Evolutionary conservation across 2,329 filamentous ascomycete genomes (phyloP).

Genomic region (Fusarium sulawesiense): DNA sequence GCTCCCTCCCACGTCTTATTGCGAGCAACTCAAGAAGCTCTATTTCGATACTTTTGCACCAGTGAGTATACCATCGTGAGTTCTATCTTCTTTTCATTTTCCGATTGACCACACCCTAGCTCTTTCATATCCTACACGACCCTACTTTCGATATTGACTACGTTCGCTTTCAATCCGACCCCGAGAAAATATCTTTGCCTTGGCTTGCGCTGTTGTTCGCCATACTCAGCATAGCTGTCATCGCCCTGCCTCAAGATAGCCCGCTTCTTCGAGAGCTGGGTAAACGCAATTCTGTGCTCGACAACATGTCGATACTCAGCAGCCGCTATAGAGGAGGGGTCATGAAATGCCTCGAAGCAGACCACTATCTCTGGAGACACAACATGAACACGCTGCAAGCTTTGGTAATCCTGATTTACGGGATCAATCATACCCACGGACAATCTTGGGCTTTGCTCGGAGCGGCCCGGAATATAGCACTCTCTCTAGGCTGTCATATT

Average conservation of each 20-base stretch:
- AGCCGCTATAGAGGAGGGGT: constrained; percentile 17
- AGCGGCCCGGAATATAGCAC: constrained; percentile 20
- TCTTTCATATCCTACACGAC: constrained; percentile 1
- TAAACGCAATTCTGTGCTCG: neutral
- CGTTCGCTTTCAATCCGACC: neutral
- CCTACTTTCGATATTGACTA: neutral
- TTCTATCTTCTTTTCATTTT: neutral
- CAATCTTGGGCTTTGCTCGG: constrained; percentile 31
- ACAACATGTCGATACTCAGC: constrained; percentile 17
- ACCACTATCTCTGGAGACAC: constrained; percentile 30
- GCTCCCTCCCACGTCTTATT: neutral
- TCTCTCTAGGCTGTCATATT: constrained; percentile 24
- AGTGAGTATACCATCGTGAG: neutral
- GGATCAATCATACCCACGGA: constrained; percentile 33
- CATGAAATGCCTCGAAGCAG: constrained; percentile 29
- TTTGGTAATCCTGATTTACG: constrained; percentile 21
- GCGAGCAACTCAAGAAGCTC: neutral
- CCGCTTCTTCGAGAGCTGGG: neutral
- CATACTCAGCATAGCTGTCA: neutral
- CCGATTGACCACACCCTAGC: neutral
- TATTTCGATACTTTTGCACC: neutral
- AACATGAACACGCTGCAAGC: constrained; percentile 23
- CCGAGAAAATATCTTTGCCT: neutral
- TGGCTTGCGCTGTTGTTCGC: neutral
- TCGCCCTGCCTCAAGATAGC: neutral